phyloP scores from a whole-genome alignment of 306 rosid species.

The Casuarina cunninghamiana region DNA sequence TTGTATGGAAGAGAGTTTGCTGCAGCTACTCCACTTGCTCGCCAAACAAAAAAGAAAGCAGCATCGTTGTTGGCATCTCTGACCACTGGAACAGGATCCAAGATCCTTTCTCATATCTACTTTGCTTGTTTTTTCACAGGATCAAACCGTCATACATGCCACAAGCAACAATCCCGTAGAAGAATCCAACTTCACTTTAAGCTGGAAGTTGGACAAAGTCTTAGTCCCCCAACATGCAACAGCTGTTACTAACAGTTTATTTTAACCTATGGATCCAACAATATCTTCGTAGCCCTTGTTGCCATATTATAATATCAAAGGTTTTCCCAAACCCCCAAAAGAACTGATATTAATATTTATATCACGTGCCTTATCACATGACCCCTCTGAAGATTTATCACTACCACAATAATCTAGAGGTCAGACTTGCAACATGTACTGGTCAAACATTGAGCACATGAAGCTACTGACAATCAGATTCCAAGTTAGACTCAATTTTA shows the following conservation, averaged over 20 bases:
- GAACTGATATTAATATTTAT: constrained; percentile 19
- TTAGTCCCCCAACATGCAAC: not conserved
- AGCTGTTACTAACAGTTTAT: constrained; percentile 27
- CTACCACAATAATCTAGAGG: constrained; percentile 30
- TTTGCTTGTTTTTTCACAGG: constrained; percentile 8
- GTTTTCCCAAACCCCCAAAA: constrained; percentile 32
- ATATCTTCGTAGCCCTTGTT: constrained; percentile 8
- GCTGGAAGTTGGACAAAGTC: not conserved
- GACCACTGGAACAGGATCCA: constrained; percentile 11
- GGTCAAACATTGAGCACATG: constrained; percentile 63
- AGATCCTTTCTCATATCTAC: not conserved
- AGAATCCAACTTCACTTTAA: not conserved
- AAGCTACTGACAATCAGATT: constrained; percentile 49
- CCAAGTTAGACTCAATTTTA: constrained; percentile 24
- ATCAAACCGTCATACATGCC: not conserved
- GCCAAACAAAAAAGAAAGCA: too few species aligned
- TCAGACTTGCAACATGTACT: constrained; percentile 33
- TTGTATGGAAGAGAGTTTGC: too few species aligned
- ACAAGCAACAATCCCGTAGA: constrained; percentile 9
- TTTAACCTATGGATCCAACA: constrained; percentile 25
- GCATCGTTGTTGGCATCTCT: not conserved
- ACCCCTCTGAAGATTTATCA: constrained; percentile 13
- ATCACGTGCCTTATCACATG: constrained; percentile 70
- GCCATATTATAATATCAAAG: constrained; percentile 20
- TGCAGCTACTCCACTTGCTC: too few species aligned